Evolutionary conservation across 176 grass and related monocot genomes (phyloP).

Genomic region (Oryza nivara): DNA sequence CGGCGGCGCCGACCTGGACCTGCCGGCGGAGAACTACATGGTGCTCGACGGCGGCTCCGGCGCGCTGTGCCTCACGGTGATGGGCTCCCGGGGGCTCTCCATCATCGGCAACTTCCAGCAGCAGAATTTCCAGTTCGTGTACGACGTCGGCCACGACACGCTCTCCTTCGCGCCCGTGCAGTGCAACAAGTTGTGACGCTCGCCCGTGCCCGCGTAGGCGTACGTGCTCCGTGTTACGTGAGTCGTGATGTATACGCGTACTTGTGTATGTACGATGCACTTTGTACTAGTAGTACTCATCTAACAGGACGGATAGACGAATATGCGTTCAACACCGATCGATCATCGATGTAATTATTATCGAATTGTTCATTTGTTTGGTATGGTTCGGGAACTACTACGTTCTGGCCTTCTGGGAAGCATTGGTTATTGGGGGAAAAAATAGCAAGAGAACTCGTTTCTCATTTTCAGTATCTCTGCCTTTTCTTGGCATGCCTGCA

Average conservation of each 20-base stretch:
- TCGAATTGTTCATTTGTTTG: not conserved
- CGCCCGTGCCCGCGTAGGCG: not conserved
- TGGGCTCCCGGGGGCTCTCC: conserved; percentile 47
- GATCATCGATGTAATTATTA: not conserved
- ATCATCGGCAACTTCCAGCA: conserved; percentile 91
- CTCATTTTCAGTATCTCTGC: too few relatives aligned
- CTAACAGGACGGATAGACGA: not conserved
- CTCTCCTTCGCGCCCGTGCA: conserved; percentile 69
- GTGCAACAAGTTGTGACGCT: conserved; percentile 58
- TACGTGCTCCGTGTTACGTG: not conserved
- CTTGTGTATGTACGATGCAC: not conserved
- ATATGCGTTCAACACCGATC: not conserved
- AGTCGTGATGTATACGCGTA: not conserved
- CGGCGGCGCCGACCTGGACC: conserved; percentile 57
- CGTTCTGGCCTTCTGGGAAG: too few relatives aligned
- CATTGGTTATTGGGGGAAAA: too few relatives aligned
- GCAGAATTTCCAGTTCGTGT: conserved; percentile 87
- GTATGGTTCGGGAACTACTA: too few relatives aligned
- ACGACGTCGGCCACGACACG: conserved; percentile 57
- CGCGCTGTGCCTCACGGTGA: conserved; percentile 68
- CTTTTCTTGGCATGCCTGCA: too few relatives aligned
- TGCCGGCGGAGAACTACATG: conserved; percentile 82
- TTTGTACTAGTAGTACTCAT: not conserved
- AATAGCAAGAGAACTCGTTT: too few relatives aligned
- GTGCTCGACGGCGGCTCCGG: conserved; percentile 49